These are phyloP conservation scores for Telfairia occidentalis DNA, from an alignment of 331 rosid genomes.

Conservation along the genomic window DNA sequence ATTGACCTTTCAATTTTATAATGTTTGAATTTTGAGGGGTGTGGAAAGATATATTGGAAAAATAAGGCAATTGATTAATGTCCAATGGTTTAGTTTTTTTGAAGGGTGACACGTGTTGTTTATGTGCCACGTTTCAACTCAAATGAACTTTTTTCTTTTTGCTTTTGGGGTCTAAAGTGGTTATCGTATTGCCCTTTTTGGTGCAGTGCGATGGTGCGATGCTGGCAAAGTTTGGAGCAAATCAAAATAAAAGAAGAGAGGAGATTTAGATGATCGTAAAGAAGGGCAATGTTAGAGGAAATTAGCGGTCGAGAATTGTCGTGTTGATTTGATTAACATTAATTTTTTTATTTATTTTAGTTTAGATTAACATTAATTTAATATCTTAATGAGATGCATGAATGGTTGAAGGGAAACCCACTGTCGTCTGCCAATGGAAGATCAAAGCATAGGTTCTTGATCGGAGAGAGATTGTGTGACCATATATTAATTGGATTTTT, in stretches of 20 bases:
- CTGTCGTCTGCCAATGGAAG: no score
- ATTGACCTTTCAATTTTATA: constrained; percentile 1
- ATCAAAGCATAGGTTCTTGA: no score
- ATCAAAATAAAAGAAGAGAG: neutral
- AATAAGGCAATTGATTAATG: neutral
- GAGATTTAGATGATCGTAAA: neutral
- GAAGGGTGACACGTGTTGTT: neutral
- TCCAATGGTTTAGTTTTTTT: neutral
- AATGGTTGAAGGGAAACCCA: no score
- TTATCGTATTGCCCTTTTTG: neutral
- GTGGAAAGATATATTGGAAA: no score
- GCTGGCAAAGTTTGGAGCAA: neutral
- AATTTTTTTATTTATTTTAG: no score
- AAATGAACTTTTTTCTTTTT: neutral
- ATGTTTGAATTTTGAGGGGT: neutral
- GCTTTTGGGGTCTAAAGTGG: neutral
- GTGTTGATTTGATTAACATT: neutral
- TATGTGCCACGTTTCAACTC: neutral
- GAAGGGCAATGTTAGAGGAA: neutral
- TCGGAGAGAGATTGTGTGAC: no score
- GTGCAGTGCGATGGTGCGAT: neutral
- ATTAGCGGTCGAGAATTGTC: neutral
- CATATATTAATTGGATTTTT: no score
- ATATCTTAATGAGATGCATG: no score
- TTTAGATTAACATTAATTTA: neutral